Evolutionary conservation across 371 early-diverging fungal genomes (phyloP).

Genomic region (Mortierella sp.): DNA sequence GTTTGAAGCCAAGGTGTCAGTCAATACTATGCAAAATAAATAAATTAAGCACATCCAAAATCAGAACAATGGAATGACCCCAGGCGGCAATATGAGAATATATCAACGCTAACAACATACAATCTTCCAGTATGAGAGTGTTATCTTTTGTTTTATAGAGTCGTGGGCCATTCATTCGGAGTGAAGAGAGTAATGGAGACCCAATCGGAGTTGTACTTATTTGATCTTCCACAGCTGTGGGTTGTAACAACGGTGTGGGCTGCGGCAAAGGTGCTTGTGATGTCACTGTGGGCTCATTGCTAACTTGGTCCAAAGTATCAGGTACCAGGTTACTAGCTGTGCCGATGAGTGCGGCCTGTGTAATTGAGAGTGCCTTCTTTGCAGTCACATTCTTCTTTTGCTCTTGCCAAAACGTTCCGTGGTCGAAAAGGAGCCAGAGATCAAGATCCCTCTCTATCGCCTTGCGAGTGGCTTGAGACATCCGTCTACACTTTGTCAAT

Average conservation of each 20-base stretch:
- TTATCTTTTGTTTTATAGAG: neutral
- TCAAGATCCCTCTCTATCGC: slow-evolving; percentile 11
- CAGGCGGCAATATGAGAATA: neutral
- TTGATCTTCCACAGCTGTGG: too few relatives aligned
- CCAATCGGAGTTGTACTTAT: too few relatives aligned
- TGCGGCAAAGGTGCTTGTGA: neutral
- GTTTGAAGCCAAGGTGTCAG: neutral
- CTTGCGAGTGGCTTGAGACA: slow-evolving; percentile 14
- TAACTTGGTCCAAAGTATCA: slow-evolving; percentile 28
- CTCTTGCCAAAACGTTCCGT: slow-evolving; percentile 22
- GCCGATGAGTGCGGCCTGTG: slow-evolving; percentile 24
- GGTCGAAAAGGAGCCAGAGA: slow-evolving; percentile 18
- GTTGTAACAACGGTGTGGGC: too few relatives aligned
- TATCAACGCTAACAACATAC: neutral
- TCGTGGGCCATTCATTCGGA: neutral
- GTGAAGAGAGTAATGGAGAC: neutral
- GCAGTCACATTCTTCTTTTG: slow-evolving; percentile 22
- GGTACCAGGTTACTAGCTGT: slow-evolving; percentile 19
- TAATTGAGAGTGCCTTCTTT: slow-evolving; percentile 21
- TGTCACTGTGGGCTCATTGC: slow-evolving; percentile 13
- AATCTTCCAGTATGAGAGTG: neutral
- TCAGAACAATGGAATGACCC: slow-evolving; percentile 1
- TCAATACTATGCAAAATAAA: too few relatives aligned
- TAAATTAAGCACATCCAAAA: too few relatives aligned
- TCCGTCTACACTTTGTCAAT: slow-evolving; percentile 3